These are phyloP conservation scores for Pythium biforme DNA, from an alignment of 352 stramenopile genomes.

Conservation along the genomic window DNA sequence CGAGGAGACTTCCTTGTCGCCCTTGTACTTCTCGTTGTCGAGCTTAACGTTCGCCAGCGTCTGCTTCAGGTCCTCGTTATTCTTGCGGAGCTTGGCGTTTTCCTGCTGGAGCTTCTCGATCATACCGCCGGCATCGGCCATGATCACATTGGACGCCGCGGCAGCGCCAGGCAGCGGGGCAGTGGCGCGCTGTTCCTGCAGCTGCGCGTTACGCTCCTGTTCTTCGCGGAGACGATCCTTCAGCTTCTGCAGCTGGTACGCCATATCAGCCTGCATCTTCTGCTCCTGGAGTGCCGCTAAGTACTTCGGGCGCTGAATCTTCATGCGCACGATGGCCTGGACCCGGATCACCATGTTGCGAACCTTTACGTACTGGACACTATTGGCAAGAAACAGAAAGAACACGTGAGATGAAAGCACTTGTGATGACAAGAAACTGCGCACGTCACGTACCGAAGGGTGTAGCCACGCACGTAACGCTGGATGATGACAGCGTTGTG, in stretches of 20 bases:
- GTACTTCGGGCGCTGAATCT: slow-evolving; percentile 85
- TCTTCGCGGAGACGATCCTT: slow-evolving; percentile 80
- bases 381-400: slow-evolving; percentile 1
- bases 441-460: slow-evolving; percentile 39
- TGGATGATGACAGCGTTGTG: slow-evolving; percentile 84
- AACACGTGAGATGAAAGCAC: neutral
- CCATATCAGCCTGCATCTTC: slow-evolving; percentile 83
- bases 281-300: slow-evolving; percentile 69
- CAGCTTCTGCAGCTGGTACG: slow-evolving; percentile 75
- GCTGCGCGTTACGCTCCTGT: slow-evolving; percentile 65
- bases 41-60: slow-evolving; percentile 58
- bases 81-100: slow-evolving; percentile 74
- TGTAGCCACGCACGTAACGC: slow-evolving; percentile 70
- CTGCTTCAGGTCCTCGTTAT: slow-evolving; percentile 75
- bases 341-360: slow-evolving; percentile 72
- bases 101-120: slow-evolving; percentile 81
- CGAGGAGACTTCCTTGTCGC: slow-evolving; percentile 75
- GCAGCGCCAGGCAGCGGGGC: slow-evolving; percentile 22
- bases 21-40: slow-evolving; percentile 74
- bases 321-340: slow-evolving; percentile 80
- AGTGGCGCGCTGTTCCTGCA: slow-evolving; percentile 52
- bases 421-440: neutral
- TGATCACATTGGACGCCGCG: slow-evolving; percentile 62
- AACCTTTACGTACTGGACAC: slow-evolving; percentile 59
- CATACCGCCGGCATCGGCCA: slow-evolving; percentile 79